Evolutionary conservation across 139 green algal species (phyloP).

Genomic region (Picochlorum sp.): DNA sequence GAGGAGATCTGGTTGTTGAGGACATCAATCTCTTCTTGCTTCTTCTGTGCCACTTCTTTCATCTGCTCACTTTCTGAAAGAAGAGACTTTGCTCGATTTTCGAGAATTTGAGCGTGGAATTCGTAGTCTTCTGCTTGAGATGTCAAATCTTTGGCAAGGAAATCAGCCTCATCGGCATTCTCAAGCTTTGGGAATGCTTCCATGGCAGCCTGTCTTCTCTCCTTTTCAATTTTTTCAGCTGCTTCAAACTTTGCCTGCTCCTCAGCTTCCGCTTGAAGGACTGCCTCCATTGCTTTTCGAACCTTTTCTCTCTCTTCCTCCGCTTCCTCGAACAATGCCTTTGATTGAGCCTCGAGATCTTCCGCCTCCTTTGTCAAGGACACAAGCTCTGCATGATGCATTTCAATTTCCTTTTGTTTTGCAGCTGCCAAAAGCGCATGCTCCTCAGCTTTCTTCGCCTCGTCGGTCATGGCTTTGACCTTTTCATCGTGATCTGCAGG

Average conservation of each 20-base stretch:
- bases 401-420: constrained; percentile 11
- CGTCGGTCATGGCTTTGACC: not conserved
- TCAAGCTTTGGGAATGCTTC: not conserved
- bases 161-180: constrained; percentile 3
- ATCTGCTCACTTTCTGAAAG: constrained; percentile 18
- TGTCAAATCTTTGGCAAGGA: constrained; percentile 10
- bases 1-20: not conserved
- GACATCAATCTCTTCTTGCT: constrained; percentile 3
- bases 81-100: constrained; percentile 18
- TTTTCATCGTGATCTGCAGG: not conserved
- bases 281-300: not conserved
- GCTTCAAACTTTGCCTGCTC: not conserved
- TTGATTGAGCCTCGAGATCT: not conserved
- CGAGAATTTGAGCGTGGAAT: constrained; percentile 32
- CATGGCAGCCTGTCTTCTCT: constrained; percentile 19
- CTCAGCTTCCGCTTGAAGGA: not conserved
- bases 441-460: constrained; percentile 13
- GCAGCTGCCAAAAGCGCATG: constrained; percentile 7
- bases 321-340: not conserved
- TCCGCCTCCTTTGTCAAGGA: constrained; percentile 10
- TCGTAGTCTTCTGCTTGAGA: constrained; percentile 14
- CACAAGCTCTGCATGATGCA: constrained; percentile 11
- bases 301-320: not conserved
- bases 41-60: constrained; percentile 9
- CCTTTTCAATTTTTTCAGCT: constrained; percentile 20